phyloP scores from a whole-genome alignment of 1,284 basidiomycete genomes.

The Inonotus hispidus region DNA sequence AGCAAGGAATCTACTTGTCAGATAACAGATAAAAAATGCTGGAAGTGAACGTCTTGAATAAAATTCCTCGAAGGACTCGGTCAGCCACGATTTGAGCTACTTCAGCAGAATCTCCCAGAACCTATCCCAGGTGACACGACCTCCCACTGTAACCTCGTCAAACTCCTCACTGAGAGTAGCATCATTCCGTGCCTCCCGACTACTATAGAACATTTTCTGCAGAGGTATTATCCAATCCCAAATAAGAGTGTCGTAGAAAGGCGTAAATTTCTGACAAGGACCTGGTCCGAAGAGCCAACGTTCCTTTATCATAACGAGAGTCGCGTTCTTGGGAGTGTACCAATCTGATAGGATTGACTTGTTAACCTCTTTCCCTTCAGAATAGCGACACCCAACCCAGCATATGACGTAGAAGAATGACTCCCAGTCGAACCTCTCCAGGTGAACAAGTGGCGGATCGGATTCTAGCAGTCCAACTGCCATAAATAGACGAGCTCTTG shows the following conservation, averaged over 20 bases:
- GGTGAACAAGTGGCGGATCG: neutral
- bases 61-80: too few species aligned
- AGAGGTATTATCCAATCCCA: too few species aligned
- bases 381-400: neutral
- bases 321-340: neutral
- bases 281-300: neutral
- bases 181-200: too few species aligned
- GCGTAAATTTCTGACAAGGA: neutral
- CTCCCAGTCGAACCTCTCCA: conserved; percentile 5
- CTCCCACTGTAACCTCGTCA: neutral
- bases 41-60: too few species aligned
- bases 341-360: neutral
- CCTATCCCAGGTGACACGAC: neutral
- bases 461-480: neutral
- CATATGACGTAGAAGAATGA: conserved; percentile 1
- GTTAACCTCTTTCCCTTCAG: neutral
- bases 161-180: neutral
- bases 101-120: neutral
- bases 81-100: too few species aligned
- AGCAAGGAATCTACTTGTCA: too few species aligned
- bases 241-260: too few species aligned
- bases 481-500: neutral
- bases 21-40: too few species aligned
- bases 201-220: too few species aligned
- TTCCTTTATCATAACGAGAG: neutral